Base-by-base conservation (phyloP, 192 early-diverging fungal species). In the Coemansia javaensis region DNA sequence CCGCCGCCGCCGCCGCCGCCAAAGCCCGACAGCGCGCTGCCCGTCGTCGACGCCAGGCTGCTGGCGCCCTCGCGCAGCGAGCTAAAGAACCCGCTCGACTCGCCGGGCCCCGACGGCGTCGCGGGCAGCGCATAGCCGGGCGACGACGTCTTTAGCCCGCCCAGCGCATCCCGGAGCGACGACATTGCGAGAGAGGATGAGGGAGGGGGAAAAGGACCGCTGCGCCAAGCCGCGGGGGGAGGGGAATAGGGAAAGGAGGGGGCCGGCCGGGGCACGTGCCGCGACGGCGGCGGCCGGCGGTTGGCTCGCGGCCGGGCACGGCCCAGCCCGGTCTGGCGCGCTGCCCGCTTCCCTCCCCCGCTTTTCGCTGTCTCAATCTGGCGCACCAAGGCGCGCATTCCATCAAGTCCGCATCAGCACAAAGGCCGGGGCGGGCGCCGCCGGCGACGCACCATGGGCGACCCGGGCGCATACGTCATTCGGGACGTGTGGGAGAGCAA, bases 401-500 rank as follows among this genome's bases (percentile, higher is more conserved):
- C 3, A n/a, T n/a, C n/a, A n/a, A n/a, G n/a, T n/a, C n/a, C n/a
- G n/a, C n/a, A n/a, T n/a, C n/a, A n/a, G n/a, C n/a, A n/a, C n/a
- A n/a, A n/a, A n/a, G n/a, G n/a, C n/a, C n/a, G n/a, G n/a, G n/a
- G n/a, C n/a, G n/a, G 9, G 21, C 18, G 20, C 11, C 10, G 11
- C 18, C 10, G 30, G 24, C 25, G 24, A 27, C 35, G 17, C n/a
- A 40, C 20, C 21, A 41, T 36, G 49, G 27, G 23, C 27, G 44
- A 46, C 24, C 0, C 14, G 8, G 24, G 53, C 32, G 23, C 68
- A 23, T 59, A 56, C 28, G 73, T 83, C 42, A 89, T 89, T 46
- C 79, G 81, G 59, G 86, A 91, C 50, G 89, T 91, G 36, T 91
- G 97, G 97, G 91, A 87, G 35, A 83, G 85, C 59, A 99, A 97